phyloP scores from a whole-genome alignment of 2,329 filamentous ascomycete genomes.

The Penicillium paneum region DNA sequence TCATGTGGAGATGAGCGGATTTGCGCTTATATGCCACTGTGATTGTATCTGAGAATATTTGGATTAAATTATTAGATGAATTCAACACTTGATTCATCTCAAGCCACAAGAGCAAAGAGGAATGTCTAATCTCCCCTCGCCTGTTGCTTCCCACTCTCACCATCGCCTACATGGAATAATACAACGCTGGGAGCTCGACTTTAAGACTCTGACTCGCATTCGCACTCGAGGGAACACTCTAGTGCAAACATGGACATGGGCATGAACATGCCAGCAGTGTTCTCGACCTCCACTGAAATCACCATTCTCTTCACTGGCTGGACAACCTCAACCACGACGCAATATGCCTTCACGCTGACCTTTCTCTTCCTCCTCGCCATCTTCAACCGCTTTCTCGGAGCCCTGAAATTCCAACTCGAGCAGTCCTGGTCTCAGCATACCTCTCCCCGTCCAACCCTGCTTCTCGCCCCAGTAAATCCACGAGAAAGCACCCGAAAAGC shows the following conservation, averaged over 20 bases:
- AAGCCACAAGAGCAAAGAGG: not conserved
- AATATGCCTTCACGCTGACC: not conserved
- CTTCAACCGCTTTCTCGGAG: slow-evolving; percentile 6
- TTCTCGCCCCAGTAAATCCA: not conserved
- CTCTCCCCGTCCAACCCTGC: not conserved
- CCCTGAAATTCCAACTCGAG: slow-evolving; percentile 8
- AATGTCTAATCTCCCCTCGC: not conserved
- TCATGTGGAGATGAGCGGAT: not conserved
- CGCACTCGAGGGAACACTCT: not conserved
- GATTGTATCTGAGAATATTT: not conserved
- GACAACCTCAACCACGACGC: slow-evolving; percentile 3
- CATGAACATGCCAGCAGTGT: slow-evolving; percentile 2
- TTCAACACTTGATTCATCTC: not conserved
- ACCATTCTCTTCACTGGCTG: slow-evolving; percentile 7
- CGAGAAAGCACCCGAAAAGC: not conserved
- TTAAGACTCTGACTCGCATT: not conserved
- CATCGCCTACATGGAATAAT: not conserved
- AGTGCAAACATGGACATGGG: not conserved
- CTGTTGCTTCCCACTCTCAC: not conserved
- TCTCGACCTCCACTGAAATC: not conserved
- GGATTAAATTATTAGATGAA: not conserved
- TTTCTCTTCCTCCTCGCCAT: slow-evolving; percentile 8
- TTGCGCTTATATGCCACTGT: not conserved
- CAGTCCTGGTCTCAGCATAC: not conserved
- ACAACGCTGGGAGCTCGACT: not conserved